Base-by-base conservation (phyloP, 768 basidiomycete genomes). In the Exidia glandulosa region DNA sequence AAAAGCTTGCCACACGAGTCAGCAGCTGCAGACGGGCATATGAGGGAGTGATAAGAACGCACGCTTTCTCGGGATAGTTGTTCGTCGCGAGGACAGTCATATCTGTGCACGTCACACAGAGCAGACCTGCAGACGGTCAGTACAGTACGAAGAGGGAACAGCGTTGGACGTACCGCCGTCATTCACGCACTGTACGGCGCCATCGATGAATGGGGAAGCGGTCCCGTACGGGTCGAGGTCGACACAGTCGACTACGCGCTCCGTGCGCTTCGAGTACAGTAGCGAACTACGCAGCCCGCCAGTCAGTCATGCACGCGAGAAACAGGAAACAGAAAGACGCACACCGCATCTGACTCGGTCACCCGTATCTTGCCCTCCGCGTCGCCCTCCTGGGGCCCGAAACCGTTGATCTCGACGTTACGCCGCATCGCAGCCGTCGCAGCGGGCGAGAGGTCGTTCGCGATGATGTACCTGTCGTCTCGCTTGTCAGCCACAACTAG, bases 41-140 rank as follows among this genome's bases (percentile, higher is more conserved):
- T 37, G 27, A 58, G 56, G 30, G 12, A 47, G 25, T 29, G 3
- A 6, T 31, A 34, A 13, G 23, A 45, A 64, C 75, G 62, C 65
- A 92, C 95, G 92, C 94, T 83, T 99, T 99, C 71, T 99, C 96
- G 3, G 94, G 87, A 70, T 89, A 96, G 69, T 97, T 97, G 12
- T 81, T 85, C 2, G 93, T 94, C 0, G 94, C 96, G 27, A 98
- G 79, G 10, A 99, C 94, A 6, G 93, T 83, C 62, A 96, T 77
- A 70, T 99, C 96, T 1, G 96, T 99, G 73, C 96, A 98, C 29
- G 96, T 99, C 37, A 99, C 86, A 66, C 91, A 94, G 1, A 99
- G 77, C 32, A 99, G 74, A 57, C 95, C 94, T 94, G 57, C 23
- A 52, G 13, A 34, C 48, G 48, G 60, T 23, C 41, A 32, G 16